A percentile compares a stretch with the other conserved stretches of the same genome.
Conservation (phyloP, 1,284 basidiomycete genomes). For the Sporisorium reilianum region DNA sequence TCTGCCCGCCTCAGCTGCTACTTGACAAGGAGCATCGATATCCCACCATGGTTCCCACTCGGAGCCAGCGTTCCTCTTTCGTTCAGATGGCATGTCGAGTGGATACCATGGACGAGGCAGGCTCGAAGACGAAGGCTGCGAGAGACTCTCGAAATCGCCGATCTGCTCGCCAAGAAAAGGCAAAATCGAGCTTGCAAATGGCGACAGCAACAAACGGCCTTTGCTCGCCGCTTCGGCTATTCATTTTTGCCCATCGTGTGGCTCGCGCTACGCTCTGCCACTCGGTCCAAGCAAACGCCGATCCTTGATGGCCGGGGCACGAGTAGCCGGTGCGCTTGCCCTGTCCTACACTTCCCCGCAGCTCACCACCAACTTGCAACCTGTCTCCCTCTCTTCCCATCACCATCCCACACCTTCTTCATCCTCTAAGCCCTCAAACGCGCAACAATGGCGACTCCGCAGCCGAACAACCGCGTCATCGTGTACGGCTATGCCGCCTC, state of each 20-base stretch:
- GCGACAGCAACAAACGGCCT: neutral
- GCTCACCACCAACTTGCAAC: too few species aligned
- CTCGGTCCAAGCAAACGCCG: slow-evolving; percentile 9
- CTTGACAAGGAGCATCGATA: too few species aligned
- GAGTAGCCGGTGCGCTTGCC: neutral
- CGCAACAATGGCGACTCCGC: slow-evolving; percentile 15
- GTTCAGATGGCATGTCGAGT: too few species aligned
- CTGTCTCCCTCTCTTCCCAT: neutral
- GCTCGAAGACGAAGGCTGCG: too few species aligned
- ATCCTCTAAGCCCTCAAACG: neutral
- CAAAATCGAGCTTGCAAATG: neutral
- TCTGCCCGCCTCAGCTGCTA: neutral
- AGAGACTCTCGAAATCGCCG: slow-evolving; percentile 5
- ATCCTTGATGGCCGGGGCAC: slow-evolving; percentile 1
- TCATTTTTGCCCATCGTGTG: neutral
- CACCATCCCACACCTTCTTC: neutral
- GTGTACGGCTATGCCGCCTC: slow-evolving; percentile 48
- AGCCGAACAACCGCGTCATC: slow-evolving; percentile 35
- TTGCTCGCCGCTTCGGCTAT: slow-evolving; percentile 10
- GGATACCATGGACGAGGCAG: too few species aligned
- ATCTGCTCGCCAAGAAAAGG: slow-evolving; percentile 4
- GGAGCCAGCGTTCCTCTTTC: too few species aligned
- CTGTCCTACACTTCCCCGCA: neutral
- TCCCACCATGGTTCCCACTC: too few species aligned
- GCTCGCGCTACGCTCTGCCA: too few species aligned